phyloP scores from a whole-genome alignment of 257 asterid species.

The Nicotiana sylvestris region DNA sequence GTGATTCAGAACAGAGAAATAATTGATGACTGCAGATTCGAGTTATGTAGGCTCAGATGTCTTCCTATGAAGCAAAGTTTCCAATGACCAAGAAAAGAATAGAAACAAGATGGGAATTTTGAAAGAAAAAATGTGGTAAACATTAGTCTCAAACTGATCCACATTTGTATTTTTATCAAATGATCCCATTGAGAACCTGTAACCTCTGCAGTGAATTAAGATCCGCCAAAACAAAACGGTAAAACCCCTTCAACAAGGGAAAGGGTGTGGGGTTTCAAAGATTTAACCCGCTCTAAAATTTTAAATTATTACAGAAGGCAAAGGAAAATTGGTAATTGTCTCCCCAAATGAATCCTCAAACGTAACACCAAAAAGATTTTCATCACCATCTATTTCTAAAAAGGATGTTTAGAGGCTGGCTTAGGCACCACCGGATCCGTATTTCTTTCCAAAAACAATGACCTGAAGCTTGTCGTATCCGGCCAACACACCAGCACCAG shows the following conservation, averaged over 20 bases:
- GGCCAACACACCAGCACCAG: conserved; percentile 93
- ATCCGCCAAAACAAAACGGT: neutral
- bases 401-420: neutral
- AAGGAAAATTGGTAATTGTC: neutral
- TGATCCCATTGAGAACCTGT: neutral
- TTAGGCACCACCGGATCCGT: conserved; percentile 85
- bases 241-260: conserved; percentile 2
- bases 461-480: conserved; percentile 93
- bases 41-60: neutral
- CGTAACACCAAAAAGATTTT: conserved; percentile 33
- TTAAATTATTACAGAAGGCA: neutral
- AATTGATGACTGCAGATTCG: neutral
- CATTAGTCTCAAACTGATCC: neutral
- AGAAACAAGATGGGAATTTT: neutral
- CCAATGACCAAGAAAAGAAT: too few relatives aligned
- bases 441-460: conserved; percentile 79
- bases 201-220: neutral
- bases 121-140: neutral
- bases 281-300: conserved; percentile 1
- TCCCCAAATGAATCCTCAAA: conserved; percentile 30
- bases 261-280: neutral
- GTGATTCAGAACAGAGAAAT: neutral
- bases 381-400: conserved; percentile 50
- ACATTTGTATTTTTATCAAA: neutral
- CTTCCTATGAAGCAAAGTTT: neutral